Evolutionary conservation across 2,329 filamentous ascomycete species (phyloP).

Genomic region (Xylaria sp.): DNA sequence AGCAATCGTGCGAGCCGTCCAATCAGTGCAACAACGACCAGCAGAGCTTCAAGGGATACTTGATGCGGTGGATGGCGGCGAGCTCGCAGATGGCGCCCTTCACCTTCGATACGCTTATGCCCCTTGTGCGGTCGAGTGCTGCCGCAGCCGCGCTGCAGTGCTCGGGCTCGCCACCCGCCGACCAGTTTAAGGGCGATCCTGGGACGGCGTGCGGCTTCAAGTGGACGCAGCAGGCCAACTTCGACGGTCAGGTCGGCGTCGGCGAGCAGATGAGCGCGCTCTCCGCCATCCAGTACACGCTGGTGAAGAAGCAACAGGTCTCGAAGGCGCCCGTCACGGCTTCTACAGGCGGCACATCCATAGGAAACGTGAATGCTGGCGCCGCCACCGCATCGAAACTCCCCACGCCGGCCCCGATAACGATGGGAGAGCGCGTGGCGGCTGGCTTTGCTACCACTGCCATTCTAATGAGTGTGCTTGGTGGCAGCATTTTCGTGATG

Average conservation of each 20-base stretch:
- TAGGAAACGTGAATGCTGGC: slow-evolving; percentile 62
- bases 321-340: slow-evolving; percentile 60
- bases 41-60: slow-evolving; percentile 80
- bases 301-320: slow-evolving; percentile 54
- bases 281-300: slow-evolving; percentile 69
- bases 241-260: slow-evolving; percentile 71
- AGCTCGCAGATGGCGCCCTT: slow-evolving; percentile 66
- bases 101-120: slow-evolving; percentile 60
- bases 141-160: slow-evolving; percentile 64
- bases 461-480: slow-evolving; percentile 60
- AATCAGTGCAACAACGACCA: slow-evolving; percentile 76
- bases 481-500: slow-evolving; percentile 62
- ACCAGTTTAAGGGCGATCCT: slow-evolving; percentile 61
- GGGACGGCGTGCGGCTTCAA: slow-evolving; percentile 74
- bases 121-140: slow-evolving; percentile 63
- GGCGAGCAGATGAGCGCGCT: slow-evolving; percentile 77
- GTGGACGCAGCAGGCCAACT: slow-evolving; percentile 65
- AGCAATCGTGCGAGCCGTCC: slow-evolving; percentile 72
- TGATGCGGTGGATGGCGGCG: slow-evolving; percentile 72
- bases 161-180: slow-evolving; percentile 55
- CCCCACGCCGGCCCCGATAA: slow-evolving; percentile 54
- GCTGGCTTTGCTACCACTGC: slow-evolving; percentile 67
- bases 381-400: slow-evolving; percentile 41
- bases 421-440: slow-evolving; percentile 62
- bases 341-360: slow-evolving; percentile 68